These are phyloP conservation scores for Penicillium brasilianum DNA, from an alignment of 2,329 filamentous ascomycete species.

Conservation along the genomic window DNA sequence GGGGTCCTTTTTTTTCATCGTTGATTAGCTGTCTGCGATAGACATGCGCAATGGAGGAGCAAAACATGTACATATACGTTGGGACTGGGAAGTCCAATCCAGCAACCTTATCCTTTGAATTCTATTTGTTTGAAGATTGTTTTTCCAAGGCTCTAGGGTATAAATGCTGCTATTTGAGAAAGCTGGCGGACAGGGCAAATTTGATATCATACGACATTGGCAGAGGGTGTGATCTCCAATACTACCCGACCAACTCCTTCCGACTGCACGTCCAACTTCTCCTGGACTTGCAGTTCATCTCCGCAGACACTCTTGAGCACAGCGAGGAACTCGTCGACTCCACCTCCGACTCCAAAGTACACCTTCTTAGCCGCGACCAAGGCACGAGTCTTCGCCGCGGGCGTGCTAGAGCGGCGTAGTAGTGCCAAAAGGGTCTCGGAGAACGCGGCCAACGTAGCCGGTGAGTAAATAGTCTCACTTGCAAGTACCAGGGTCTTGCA, in stretches of 20 bases:
- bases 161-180: no score
- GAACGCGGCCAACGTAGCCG: constrained; percentile 59
- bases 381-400: constrained; percentile 47
- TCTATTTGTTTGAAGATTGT: constrained; percentile 29
- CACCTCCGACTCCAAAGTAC: constrained; percentile 70
- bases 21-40: constrained; percentile 28
- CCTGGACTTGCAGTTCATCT: constrained; percentile 36
- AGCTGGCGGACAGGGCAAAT: no score
- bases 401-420: constrained; percentile 47
- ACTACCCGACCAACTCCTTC: constrained; percentile 53
- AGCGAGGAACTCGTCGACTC: constrained; percentile 63
- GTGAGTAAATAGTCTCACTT: constrained; percentile 69
- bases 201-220: constrained; percentile 1
- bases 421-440: constrained; percentile 59
- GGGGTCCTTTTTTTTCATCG: constrained; percentile 22
- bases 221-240: constrained; percentile 40
- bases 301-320: constrained; percentile 37
- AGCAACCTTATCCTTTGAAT: constrained; percentile 34
- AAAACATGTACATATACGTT: constrained; percentile 45
- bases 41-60: constrained; percentile 30
- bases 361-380: constrained; percentile 67
- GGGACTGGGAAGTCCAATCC: constrained; percentile 33
- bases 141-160: neutral
- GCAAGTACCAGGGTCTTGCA: constrained; percentile 59
- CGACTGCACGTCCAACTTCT: constrained; percentile 45